Conservation (phyloP, 257 asterid species). For the Verbascum thapsus region DNA sequence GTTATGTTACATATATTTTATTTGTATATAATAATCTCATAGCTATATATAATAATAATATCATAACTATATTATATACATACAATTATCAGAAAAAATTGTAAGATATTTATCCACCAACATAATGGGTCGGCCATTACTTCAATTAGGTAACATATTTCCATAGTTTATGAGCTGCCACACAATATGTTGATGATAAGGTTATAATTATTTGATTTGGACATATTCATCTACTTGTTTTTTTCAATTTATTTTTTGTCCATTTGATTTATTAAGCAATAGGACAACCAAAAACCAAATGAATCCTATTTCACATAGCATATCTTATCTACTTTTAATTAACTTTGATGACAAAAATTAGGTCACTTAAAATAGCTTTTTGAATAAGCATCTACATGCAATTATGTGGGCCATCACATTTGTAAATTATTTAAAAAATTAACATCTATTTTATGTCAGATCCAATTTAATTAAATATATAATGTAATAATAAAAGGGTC, state of each 20-base stretch:
- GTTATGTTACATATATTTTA: neutral
- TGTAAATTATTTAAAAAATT: too few relatives aligned
- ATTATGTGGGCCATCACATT: conserved; percentile 8
- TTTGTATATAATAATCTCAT: neutral
- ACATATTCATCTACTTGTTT: neutral
- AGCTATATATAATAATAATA: too few relatives aligned
- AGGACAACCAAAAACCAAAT: conserved; percentile 29
- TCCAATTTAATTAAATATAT: too few relatives aligned
- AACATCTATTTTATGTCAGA: too few relatives aligned
- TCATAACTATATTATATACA: too few relatives aligned
- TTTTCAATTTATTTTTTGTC: conserved; percentile 16
- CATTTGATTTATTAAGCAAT: conserved; percentile 32
- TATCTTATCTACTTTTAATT: conserved; percentile 28
- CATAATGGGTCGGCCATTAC: conserved; percentile 61
- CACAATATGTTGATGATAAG: conserved; percentile 39
- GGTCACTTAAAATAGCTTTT: conserved; percentile 15
- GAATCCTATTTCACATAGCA: conserved; percentile 42
- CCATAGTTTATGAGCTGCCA: conserved; percentile 51
- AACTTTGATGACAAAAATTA: conserved; percentile 28
- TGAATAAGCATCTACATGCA: conserved; percentile 17
- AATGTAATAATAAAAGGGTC: too few relatives aligned
- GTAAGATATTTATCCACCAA: too few relatives aligned
- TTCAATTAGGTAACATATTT: conserved; percentile 48
- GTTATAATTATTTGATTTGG: conserved; percentile 20
- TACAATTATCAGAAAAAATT: too few relatives aligned